phyloP scores from a whole-genome alignment of 208 protist species.

The Leishmania gerbilli region DNA sequence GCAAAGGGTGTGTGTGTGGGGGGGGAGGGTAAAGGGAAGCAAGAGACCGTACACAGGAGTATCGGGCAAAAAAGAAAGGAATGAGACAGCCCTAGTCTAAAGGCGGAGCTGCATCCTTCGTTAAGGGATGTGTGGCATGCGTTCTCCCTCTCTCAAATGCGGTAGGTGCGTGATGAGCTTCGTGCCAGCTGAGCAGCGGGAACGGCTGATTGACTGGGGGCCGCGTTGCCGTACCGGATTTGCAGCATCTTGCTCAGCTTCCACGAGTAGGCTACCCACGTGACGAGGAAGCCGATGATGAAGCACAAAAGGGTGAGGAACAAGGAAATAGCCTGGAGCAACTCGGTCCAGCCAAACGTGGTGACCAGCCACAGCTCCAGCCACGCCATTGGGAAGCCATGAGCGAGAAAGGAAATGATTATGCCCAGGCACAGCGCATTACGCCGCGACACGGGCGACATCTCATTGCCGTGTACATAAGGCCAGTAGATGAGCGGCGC shows the following conservation, averaged over 20 bases:
- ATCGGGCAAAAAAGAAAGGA: neutral
- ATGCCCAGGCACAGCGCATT: slow-evolving; percentile 54
- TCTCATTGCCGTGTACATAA: slow-evolving; percentile 64
- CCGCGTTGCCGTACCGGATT: slow-evolving; percentile 49
- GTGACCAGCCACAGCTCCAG: slow-evolving; percentile 78
- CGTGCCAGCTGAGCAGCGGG: slow-evolving; percentile 20
- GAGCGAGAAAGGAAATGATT: slow-evolving; percentile 59
- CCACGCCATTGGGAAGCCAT: slow-evolving; percentile 76
- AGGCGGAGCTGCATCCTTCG: neutral
- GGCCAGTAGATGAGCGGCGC: slow-evolving; percentile 79
- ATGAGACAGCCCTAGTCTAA: neutral
- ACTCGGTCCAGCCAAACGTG: slow-evolving; percentile 49
- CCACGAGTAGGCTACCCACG: slow-evolving; percentile 83
- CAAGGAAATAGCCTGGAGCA: slow-evolving; percentile 73
- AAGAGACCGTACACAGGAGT: neutral
- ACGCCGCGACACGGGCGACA: slow-evolving; percentile 62
- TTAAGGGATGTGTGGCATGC: neutral
- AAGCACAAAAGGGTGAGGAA: slow-evolving; percentile 67
- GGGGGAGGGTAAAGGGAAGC: neutral
- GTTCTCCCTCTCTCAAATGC: slow-evolving; percentile 11
- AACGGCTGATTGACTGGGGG: slow-evolving; percentile 24
- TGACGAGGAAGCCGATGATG: slow-evolving; percentile 67
- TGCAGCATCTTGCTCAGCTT: slow-evolving; percentile 76
- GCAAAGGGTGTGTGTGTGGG: too few relatives aligned
- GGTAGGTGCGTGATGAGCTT: slow-evolving; percentile 11